Evolutionary conservation across 208 protist genomes (phyloP), one percentile per base, ranked within the genome.

Genomic region (Tetramitus jugosus): DNA sequence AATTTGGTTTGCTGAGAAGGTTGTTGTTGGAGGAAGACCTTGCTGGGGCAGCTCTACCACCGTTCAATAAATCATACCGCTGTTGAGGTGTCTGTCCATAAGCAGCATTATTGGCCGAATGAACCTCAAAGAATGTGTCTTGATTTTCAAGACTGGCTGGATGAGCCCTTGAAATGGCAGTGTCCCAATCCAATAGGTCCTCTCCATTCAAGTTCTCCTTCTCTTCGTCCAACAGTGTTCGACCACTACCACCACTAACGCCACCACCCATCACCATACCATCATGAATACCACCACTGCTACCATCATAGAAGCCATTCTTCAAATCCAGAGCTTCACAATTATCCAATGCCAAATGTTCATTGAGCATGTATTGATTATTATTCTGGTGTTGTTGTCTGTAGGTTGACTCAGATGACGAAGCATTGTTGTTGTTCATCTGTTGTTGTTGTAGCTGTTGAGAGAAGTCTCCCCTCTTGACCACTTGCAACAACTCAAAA

Each of bases 401-500:
- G n/a, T n/a, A n/a, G n/a, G n/a, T n/a, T n/a, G n/a, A n/a, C n/a
- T n/a, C n/a, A n/a, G n/a, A n/a, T n/a, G n/a, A n/a, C n/a, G n/a
- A n/a, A n/a, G n/a, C n/a, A n/a, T n/a, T n/a, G n/a, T n/a, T n/a
- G n/a, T n/a, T n/a, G n/a, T 62, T 62, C 56, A 31, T 23, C 56
- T 42, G 62, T 45, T 69, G 7, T 69, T 26, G 20, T 33, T 23
- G 37, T 29, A n/a, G 20, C 0, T 35, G 42, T 42, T 37, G 42
- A 17, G 14, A 31, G 0, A 1, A 26, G 23, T 20, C 39, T 8
- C 6, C 23, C 26, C 53, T 74, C 42, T 74, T 74, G 3, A 43
- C 39, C 0, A 53, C 29, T 45, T 74, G 67, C 23, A 74, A 23
- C 31, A 74, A 43, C 35, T 74, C 67, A 74, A 74, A 74, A 26